These are phyloP conservation scores for Cicer judaicum DNA, from an alignment of 306 rosid genomes.

Conservation along the genomic window DNA sequence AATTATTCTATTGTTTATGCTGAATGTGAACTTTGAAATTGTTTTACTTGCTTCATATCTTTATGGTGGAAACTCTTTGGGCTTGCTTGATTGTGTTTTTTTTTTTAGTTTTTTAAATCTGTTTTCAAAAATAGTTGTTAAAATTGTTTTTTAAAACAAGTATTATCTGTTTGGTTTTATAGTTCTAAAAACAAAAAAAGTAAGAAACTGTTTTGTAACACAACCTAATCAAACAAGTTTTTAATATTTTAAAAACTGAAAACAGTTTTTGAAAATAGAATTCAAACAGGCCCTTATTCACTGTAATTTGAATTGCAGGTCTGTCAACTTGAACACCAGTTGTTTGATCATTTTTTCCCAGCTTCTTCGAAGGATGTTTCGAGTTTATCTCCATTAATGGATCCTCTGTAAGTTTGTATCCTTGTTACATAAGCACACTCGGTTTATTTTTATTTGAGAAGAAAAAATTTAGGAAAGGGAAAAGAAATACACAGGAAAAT, in stretches of 20 bases:
- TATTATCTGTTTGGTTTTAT: not conserved
- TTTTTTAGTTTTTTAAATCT: not conserved
- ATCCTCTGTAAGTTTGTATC: slow-evolving; percentile 82
- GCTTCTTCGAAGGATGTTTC: slow-evolving; percentile 84
- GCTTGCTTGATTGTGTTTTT: not conserved
- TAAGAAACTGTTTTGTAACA: not conserved
- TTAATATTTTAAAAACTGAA: not conserved
- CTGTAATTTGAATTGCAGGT: slow-evolving; percentile 64
- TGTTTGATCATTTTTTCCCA: slow-evolving; percentile 95
- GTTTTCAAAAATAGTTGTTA: not conserved
- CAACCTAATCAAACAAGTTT: slow-evolving; percentile 6
- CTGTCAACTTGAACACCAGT: slow-evolving; percentile 98
- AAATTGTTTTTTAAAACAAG: not conserved
- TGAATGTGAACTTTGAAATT: slow-evolving; percentile 30
- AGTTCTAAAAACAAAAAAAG: not conserved
- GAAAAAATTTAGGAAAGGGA: slow-evolving; percentile 35
- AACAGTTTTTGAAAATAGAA: not conserved
- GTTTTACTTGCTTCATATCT: slow-evolving; percentile 32
- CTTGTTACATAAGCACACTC: slow-evolving; percentile 30
- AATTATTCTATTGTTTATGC: slow-evolving; percentile 29
- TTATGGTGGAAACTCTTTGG: slow-evolving; percentile 19
- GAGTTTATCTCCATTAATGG: slow-evolving; percentile 92
- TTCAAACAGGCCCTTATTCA: slow-evolving; percentile 22
- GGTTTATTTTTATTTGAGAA: slow-evolving; percentile 38
- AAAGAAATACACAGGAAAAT: slow-evolving; percentile 1